Base-by-base conservation (phyloP, 2,329 filamentous ascomycete genomes). In the Pezicula neosporulosa region DNA sequence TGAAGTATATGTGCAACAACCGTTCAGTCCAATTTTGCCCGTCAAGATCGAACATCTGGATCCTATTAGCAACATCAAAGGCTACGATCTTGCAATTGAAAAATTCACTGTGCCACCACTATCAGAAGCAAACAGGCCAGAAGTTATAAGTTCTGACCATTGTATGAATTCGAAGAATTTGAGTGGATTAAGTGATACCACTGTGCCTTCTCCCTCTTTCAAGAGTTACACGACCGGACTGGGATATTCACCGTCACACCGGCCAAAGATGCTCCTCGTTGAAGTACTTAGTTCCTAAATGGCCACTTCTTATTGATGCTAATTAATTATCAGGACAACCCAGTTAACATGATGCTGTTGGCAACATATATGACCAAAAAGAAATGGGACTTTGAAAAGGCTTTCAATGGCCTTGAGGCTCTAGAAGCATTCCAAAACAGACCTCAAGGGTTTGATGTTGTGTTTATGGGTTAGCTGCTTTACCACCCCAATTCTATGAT, bases 321-420 rank as follows among this genome's bases (percentile, higher is more conserved):
- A 47, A 33, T 7, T 58, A 67, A 3, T 66, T 70, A 2, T 67
- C 27, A 72, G 50, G 70, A 71, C 47, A 72, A 72, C 46, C 63
- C 61, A 7, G 64, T 71, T 52, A 72, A 72, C 44, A 56, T 72
- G 50, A 66, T 69, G 54, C 55, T 66, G n/a, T 55, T 66, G 3
- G 48, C 53, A 19, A 61, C 60, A 1, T 65, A 61, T 28, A 62
- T 65, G 52, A 56, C 52, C 42, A 64, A 63, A 38, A 55, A 59
- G 3, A 55, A 59, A 2, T 60, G 55, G 46, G 62, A 67, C n/a
- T 66, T 66, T 13, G 66, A 68, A 39, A 66, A 63, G 2, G 48
- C 48, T 44, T 75, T 75, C 3, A 70, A 79, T 53, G 77, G 77
- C 9, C 66, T 71, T 2, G 65, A 76, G 58, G 76, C 76, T 3